phyloP scores from a whole-genome alignment of 129 eudicot genomes.

The Flaveria robusta region DNA sequence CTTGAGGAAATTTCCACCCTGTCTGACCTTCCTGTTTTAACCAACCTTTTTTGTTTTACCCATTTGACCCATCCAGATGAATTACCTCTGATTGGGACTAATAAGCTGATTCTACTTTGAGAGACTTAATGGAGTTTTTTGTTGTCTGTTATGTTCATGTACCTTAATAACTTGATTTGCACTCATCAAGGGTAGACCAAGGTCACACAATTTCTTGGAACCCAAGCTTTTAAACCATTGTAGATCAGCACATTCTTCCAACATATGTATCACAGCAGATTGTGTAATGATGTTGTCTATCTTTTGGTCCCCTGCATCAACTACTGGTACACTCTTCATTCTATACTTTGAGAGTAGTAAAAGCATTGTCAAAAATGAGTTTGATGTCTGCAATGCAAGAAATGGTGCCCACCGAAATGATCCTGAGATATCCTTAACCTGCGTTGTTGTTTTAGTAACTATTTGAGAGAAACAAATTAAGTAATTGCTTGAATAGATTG shows the following conservation, averaged over 20 bases:
- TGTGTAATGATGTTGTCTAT: constrained; percentile 85
- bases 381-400: constrained; percentile 88
- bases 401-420: constrained; percentile 98
- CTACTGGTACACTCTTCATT: constrained; percentile 96
- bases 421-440: constrained; percentile 92
- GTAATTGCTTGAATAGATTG: background rate
- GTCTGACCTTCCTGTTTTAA: background rate
- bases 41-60: background rate
- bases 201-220: constrained; percentile 65
- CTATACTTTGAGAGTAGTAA: constrained; percentile 84
- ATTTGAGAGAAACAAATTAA: background rate
- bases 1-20: background rate
- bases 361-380: constrained; percentile 90
- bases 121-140: background rate
- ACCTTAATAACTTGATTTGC: constrained; percentile 64
- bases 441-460: background rate
- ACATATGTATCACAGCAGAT: constrained; percentile 93
- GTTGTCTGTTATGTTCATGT: background rate
- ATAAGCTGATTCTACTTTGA: background rate
- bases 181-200: constrained; percentile 87
- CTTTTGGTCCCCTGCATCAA: constrained; percentile 76
- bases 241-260: constrained; percentile 81
- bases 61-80: background rate
- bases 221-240: constrained; percentile 96
- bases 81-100: background rate